A percentile compares a stretch with the other conserved stretches of the same genome.
phyloP scores from a whole-genome alignment of 768 basidiomycete genomes.

The Strobilomyces dryophilus region DNA sequence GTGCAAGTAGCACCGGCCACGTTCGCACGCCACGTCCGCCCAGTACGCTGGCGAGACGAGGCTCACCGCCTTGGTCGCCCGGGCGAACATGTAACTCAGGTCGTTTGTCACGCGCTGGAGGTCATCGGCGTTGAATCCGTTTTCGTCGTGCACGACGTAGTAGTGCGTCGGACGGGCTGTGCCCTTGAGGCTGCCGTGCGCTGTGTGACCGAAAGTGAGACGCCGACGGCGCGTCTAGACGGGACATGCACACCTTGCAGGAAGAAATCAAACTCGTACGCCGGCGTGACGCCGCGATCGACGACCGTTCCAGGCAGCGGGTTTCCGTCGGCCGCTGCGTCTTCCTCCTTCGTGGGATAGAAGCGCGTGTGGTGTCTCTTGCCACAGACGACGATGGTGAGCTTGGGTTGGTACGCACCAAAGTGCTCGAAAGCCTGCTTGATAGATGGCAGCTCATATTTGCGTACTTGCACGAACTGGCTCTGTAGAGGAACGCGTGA shows the following conservation, averaged over 20 bases:
- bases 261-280: constrained; percentile 55
- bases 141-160: constrained; percentile 53
- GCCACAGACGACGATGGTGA: constrained; percentile 53
- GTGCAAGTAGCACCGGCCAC: constrained; percentile 49
- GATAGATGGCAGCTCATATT: constrained; percentile 40
- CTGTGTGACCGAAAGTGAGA: constrained; percentile 7
- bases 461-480: constrained; percentile 43
- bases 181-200: constrained; percentile 41
- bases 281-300: constrained; percentile 50
- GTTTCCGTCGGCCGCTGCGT: constrained; percentile 44
- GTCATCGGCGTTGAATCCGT: constrained; percentile 42
- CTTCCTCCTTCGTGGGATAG: constrained; percentile 39
- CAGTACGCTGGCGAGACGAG: constrained; percentile 37
- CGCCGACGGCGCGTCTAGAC: neutral
- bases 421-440: constrained; percentile 39
- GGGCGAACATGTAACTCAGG: constrained; percentile 53
- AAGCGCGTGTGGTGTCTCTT: constrained; percentile 57
- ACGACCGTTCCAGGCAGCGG: constrained; percentile 53
- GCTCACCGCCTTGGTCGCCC: constrained; percentile 47
- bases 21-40: constrained; percentile 49
- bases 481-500: constrained; percentile 28
- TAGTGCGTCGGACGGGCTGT: constrained; percentile 52
- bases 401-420: constrained; percentile 40
- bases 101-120: constrained; percentile 49
- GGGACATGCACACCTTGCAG: constrained; percentile 36